Percentiles rank a stretch among this genome's conserved stretches.
phyloP scores from a whole-genome alignment of 345 rosid species.

The Odontarrhena argentea region DNA sequence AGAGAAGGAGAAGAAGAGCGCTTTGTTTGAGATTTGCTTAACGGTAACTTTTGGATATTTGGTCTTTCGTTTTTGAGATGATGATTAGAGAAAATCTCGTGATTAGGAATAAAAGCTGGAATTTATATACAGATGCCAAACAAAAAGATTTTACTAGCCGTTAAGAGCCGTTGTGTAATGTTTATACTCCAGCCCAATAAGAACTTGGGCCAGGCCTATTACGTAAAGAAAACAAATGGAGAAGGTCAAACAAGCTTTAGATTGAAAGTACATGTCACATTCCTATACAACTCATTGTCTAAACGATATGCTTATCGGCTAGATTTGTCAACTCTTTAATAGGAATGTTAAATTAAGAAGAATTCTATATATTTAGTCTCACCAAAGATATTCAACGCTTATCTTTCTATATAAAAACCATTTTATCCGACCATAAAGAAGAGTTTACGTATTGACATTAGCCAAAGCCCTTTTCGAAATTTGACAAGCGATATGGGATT shows the following conservation, averaged over 20 bases:
- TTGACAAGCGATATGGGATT: slow-evolving; percentile 54
- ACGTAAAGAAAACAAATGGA: neutral
- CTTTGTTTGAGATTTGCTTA: slow-evolving; percentile 24
- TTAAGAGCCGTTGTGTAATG: slow-evolving; percentile 38
- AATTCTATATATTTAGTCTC: slow-evolving; percentile 28
- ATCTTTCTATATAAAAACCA: slow-evolving; percentile 37
- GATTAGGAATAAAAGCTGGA: neutral
- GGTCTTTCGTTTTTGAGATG: slow-evolving; percentile 3
- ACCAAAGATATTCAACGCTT: slow-evolving; percentile 30
- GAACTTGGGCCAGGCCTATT: neutral
- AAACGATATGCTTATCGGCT: slow-evolving; percentile 20
- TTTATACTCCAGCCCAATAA: neutral
- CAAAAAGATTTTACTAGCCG: slow-evolving; percentile 22
- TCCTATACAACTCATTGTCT: slow-evolving; percentile 24
- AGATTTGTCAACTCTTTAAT: slow-evolving; percentile 33
- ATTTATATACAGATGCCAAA: neutral
- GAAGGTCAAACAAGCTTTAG: neutral
- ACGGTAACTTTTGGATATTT: slow-evolving; percentile 27
- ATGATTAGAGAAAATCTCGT: slow-evolving; percentile 6
- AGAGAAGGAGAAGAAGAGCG: slow-evolving; percentile 27
- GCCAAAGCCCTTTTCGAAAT: neutral
- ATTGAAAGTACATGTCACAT: slow-evolving; percentile 19
- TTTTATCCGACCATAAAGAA: slow-evolving; percentile 30
- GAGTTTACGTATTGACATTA: neutral
- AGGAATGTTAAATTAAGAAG: slow-evolving; percentile 31